Evolutionary conservation across 805 yeast species (phyloP).

Genomic region (Pichia nanzhaoensis): DNA sequence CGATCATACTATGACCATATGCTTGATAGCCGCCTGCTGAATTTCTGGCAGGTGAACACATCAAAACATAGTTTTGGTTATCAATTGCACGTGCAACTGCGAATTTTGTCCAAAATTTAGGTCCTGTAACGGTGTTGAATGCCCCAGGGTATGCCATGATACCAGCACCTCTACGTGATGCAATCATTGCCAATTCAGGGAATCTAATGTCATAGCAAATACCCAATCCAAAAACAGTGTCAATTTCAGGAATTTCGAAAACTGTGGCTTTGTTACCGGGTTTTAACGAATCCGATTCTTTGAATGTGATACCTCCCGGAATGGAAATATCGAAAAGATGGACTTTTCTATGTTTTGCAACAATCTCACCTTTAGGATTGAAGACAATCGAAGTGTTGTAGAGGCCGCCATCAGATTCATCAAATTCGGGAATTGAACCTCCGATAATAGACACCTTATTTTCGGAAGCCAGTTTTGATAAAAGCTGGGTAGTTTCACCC

Average conservation of each 20-base stretch:
- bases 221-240: slow-evolving; percentile 69
- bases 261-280: slow-evolving; percentile 83
- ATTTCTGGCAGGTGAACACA: slow-evolving; percentile 88
- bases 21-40: slow-evolving; percentile 49
- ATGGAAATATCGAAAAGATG: slow-evolving; percentile 91
- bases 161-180: slow-evolving; percentile 62
- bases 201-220: slow-evolving; percentile 77
- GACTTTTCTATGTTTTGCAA: slow-evolving; percentile 85
- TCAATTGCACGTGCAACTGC: slow-evolving; percentile 73
- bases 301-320: slow-evolving; percentile 83
- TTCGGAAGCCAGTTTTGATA: slow-evolving; percentile 61
- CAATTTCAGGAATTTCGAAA: slow-evolving; percentile 54
- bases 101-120: slow-evolving; percentile 73
- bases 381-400: slow-evolving; percentile 75
- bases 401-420: slow-evolving; percentile 43
- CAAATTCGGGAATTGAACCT: slow-evolving; percentile 86
- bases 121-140: slow-evolving; percentile 79
- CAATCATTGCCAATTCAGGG: slow-evolving; percentile 67
- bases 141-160: slow-evolving; percentile 83
- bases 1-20: slow-evolving; percentile 61
- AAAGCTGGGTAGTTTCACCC: slow-evolving; percentile 59
- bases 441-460: slow-evolving; percentile 67
- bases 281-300: slow-evolving; percentile 67
- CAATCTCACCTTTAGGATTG: slow-evolving; percentile 60
- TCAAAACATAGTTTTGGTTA: slow-evolving; percentile 62